phyloP scores from a whole-genome alignment of 73 alveolate genomes.

The Uronychia setigera region DNA sequence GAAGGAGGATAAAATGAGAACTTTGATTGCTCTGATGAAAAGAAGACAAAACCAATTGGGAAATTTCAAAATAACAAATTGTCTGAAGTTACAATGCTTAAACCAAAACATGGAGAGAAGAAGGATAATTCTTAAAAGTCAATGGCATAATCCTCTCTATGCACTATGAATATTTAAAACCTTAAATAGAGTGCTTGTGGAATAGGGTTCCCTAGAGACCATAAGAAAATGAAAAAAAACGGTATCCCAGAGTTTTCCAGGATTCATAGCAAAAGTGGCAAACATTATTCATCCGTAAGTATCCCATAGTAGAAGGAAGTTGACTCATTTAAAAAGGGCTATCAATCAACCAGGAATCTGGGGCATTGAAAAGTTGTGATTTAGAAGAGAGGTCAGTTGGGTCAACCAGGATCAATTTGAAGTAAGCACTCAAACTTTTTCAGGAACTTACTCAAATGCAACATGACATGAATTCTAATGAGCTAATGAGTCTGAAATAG shows the following conservation, averaged over 20 bases:
- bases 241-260: not conserved
- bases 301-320: not conserved
- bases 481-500: no score
- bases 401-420: not conserved
- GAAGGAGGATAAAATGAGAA: no score
- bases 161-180: not conserved
- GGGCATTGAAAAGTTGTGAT: not conserved
- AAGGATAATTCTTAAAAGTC: not conserved
- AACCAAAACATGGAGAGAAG: not conserved
- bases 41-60: not conserved
- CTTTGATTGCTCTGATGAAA: no score
- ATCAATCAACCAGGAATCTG: not conserved
- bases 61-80: not conserved
- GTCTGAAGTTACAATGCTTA: not conserved
- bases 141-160: not conserved
- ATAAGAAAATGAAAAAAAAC: not conserved
- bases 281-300: not conserved
- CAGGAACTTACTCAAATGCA: not conserved
- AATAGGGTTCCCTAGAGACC: not conserved
- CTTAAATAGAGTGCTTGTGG: not conserved
- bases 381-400: not conserved
- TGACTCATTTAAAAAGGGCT: not conserved
- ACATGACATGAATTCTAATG: no score
- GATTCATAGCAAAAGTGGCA: not conserved
- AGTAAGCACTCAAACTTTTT: not conserved